A percentile compares a stretch with the other conserved stretches of the same genome.
These are phyloP conservation scores for Delphinella strobiligena DNA, from an alignment of 2,329 filamentous ascomycete species.

Conservation along the genomic window DNA sequence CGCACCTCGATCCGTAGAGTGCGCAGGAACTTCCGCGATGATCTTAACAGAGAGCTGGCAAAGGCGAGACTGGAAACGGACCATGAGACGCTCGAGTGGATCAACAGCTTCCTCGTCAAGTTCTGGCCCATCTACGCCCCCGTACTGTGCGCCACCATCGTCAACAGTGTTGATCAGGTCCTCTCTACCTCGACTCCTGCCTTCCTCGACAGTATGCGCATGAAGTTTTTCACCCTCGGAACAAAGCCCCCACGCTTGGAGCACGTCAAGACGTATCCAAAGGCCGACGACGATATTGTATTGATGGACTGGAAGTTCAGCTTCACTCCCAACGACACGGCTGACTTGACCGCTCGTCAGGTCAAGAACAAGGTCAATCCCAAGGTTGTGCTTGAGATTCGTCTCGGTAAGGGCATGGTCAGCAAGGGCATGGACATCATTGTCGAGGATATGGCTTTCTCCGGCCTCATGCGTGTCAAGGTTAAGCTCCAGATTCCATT, in stretches of 20 bases:
- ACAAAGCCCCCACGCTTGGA: conserved; percentile 93
- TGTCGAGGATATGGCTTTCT: conserved; percentile 94
- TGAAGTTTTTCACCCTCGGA: conserved; percentile 88
- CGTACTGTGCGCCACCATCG: conserved; percentile 80
- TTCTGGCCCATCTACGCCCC: conserved; percentile 99
- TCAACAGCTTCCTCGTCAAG: conserved; percentile 95
- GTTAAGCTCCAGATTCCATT: conserved; percentile 94
- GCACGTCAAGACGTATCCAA: conserved; percentile 96
- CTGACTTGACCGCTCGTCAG: conserved; percentile 82
- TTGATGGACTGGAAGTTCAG: conserved; percentile 99
- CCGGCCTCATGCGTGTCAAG: conserved; percentile 91
- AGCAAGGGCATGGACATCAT: conserved; percentile 96
- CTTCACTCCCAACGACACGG: conserved; percentile 89
- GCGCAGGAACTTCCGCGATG: conserved; percentile 89
- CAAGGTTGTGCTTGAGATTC: conserved; percentile 88
- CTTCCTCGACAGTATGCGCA: conserved; percentile 84
- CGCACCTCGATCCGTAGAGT: conserved; percentile 88
- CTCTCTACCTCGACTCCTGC: conserved; percentile 82
- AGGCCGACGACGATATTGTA: conserved; percentile 86
- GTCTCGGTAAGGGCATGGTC: conserved; percentile 89
- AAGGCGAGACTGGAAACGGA: conserved; percentile 83
- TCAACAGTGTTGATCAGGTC: conserved; percentile 91
- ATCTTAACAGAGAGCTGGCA: conserved; percentile 77
- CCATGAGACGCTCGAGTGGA: conserved; percentile 91
- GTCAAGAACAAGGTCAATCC: conserved; percentile 94